Evolutionary conservation across 2,329 filamentous ascomycete genomes (phyloP), one percentile per base, ranked within the genome.

Genomic region (Penicillium sp.): DNA sequence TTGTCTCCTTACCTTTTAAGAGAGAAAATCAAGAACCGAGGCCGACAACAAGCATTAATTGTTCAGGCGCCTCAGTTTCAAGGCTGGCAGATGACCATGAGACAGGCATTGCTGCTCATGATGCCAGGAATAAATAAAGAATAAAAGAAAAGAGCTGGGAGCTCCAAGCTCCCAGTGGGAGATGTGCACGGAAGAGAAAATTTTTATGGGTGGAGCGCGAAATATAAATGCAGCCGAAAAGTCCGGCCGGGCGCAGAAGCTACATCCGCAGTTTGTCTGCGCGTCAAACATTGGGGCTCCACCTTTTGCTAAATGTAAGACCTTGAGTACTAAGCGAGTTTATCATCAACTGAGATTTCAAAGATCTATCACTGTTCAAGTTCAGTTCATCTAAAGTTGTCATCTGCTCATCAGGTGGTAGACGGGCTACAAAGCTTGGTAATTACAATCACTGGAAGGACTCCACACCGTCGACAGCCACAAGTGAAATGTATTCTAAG

Each of bases 1-100:
- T 19, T 13, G 35, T 39, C 54, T 27, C 43, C 68, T 65, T 71
- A 83, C 81, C 81, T 83, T 81, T 79, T 72, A 60, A 16, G 50
- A 65, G 50, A 19, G 37, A 58, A 52, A 52, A 45, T 33, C 21
- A 42, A 21, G 39, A 22, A 5, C 19, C 27, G 37, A 49, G 47
- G 49, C 24, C 29, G 47, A 52, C 26, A 54, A 44, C 49, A 55
- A 59, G 27, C 56, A 61, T 58, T 16, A 53, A 57, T 50, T 48
- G 29, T 46, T 47, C 13, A 24, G 44, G 22, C 10, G n/a, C 33
- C 49, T 43, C 37, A 22, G 19, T 22, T n/a, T 27, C n/a, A 22
- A 24, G 47, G 22, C 24, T 49, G 13, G 31, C 31, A 35, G 47
- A 49, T 22, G 14, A 37, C 5, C 19, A 35, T 37, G 31, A 22